Evolutionary conservation across 2,329 filamentous ascomycete species (phyloP), one percentile per base, ranked within the genome.

Genomic region (Teratosphaeria viscida): DNA sequence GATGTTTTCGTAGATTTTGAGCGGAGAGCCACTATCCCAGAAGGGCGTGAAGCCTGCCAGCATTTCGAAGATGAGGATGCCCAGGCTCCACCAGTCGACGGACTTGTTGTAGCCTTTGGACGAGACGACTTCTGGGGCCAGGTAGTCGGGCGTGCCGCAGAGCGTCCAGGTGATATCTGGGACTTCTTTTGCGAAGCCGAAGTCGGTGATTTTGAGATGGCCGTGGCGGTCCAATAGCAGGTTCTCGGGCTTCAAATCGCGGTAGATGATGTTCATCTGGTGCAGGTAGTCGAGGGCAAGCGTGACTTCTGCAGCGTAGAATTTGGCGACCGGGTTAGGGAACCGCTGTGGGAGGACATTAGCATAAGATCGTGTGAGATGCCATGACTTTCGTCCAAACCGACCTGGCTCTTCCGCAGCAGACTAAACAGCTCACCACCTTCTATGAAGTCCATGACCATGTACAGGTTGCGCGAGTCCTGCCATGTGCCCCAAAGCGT

Each of bases 371-470:
- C n/a, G 37, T 37, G 5, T 14, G 35, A 3, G 12, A 39, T 49
- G 53, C 27, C 29, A 62, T 47, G 32, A 58, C 27, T 34, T n/a
- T 23, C 7, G 3, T 55, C 2, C 37, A 14, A n/a, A 76, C 82
- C 83, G 84, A 82, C 92, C 86, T 81, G 86, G 60, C 92, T 97
- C 76, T 99, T 97, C 68, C 94, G 84, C 68, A 99, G 79, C 69
- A 99, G 77, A 66, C 92, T 97, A 75, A 99, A 99, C 58, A 99
- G 81, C 80, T 99, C 94, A 70, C 94, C 94, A 67, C 94, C 94
- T 76, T 99, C 94, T 58, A 99, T 92, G 78, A 99, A 99, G 75
- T 99, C 94, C 94, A 99, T 99, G 70, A 99, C 94, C 94, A 99
- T 99, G 82, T 99, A 99, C 39, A 99, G 79, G 73, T 96, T 97